These are phyloP conservation scores for Pseudogymnoascus sp. DNA, from an alignment of 2,329 filamentous ascomycete species.

Conservation along the genomic window DNA sequence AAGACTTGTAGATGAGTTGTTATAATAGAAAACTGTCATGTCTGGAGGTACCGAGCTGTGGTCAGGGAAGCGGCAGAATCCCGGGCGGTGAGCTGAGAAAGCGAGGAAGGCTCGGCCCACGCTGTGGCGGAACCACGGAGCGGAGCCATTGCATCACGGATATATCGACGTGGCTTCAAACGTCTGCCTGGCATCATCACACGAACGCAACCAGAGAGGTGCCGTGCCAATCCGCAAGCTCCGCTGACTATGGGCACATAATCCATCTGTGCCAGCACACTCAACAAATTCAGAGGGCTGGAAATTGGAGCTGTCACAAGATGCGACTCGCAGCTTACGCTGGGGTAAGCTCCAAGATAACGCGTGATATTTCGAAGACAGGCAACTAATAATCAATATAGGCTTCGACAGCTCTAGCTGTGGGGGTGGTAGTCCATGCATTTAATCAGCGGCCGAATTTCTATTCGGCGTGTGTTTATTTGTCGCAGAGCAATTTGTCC, in stretches of 20 bases:
- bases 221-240: constrained; percentile 8
- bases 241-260: constrained; percentile 8
- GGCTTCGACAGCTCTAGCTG: constrained; percentile 77
- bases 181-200: constrained; percentile 8
- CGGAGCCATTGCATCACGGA: constrained; percentile 7
- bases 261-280: constrained; percentile 14
- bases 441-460: constrained; percentile 96
- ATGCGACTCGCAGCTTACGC: constrained; percentile 55
- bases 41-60: neutral
- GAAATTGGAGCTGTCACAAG: constrained; percentile 26
- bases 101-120: neutral
- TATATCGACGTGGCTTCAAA: constrained; percentile 22
- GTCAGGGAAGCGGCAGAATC: neutral
- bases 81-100: neutral
- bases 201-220: constrained; percentile 7
- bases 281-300: constrained; percentile 11
- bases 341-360: constrained; percentile 10
- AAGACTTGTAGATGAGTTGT: too few relatives aligned
- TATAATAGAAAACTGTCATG: too few relatives aligned
- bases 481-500: constrained; percentile 92
- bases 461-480: constrained; percentile 94
- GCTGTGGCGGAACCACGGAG: constrained; percentile 8
- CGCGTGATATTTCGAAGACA: neutral
- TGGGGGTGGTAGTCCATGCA: constrained; percentile 75
- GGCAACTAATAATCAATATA: constrained; percentile 28